Percentiles rank a stretch among this genome's conserved stretches.
phyloP scores from a whole-genome alignment of 306 rosid species.

The Fragaria ananassa region DNA sequence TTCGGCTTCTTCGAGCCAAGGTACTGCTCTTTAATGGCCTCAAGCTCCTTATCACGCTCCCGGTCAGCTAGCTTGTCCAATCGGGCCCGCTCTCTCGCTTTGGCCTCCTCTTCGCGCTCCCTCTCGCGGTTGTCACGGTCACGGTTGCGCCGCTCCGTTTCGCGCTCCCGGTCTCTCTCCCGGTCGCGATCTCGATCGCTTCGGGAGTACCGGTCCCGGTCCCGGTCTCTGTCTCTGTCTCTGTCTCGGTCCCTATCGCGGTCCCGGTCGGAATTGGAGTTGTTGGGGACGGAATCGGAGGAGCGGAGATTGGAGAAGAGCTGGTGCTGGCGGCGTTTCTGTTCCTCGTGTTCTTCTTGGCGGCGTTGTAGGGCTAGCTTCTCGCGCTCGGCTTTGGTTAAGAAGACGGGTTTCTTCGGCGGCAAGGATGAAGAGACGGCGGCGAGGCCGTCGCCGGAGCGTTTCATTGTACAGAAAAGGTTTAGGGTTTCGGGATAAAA shows the following conservation, averaged over 20 bases:
- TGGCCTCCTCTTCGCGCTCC: constrained; percentile 67
- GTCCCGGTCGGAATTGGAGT: constrained; percentile 18
- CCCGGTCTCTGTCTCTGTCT: constrained; percentile 28
- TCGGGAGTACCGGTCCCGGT: constrained; percentile 34
- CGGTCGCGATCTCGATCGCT: constrained; percentile 3
- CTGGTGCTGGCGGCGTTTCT: constrained; percentile 1
- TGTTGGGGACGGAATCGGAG: neutral
- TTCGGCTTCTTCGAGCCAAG: constrained; percentile 83
- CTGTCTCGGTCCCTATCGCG: constrained; percentile 41
- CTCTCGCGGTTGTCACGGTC: constrained; percentile 52
- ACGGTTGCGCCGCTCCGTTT: constrained; percentile 48
- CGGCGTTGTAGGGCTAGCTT: neutral
- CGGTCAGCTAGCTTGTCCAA: constrained; percentile 65
- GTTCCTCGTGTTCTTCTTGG: constrained; percentile 1
- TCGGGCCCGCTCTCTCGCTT: constrained; percentile 59
- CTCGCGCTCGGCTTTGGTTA: neutral
- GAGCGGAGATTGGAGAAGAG: neutral
- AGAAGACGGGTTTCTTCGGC: neutral
- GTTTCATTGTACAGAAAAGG: neutral
- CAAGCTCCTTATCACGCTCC: constrained; percentile 77
- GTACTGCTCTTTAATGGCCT: constrained; percentile 77
- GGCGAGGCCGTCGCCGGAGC: neutral
- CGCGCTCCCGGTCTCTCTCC: constrained; percentile 25
- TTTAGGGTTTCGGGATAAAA: neutral
- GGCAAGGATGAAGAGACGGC: neutral